A percentile compares a stretch with the other conserved stretches of the same genome.
phyloP scores from a whole-genome alignment of 192 early-diverging fungal genomes.

The Podila minutissima region DNA sequence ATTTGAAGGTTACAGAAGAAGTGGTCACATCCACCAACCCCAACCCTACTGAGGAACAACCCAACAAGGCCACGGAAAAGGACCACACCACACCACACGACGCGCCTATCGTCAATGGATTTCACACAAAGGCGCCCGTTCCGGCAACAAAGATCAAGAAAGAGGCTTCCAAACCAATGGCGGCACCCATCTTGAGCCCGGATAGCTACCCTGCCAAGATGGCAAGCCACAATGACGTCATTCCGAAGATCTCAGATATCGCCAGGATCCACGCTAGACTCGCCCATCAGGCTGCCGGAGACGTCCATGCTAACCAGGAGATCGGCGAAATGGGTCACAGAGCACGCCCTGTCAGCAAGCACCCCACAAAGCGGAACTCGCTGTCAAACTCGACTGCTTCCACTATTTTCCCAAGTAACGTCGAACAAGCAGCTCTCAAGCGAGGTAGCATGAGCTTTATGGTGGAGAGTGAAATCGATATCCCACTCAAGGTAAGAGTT shows the following conservation, averaged over 20 bases:
- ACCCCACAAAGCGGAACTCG: conserved; percentile 22
- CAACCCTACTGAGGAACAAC: neutral
- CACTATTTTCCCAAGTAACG: conserved; percentile 35
- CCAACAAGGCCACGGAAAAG: too few species aligned
- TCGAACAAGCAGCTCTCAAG: conserved; percentile 42
- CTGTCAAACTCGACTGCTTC: conserved; percentile 9
- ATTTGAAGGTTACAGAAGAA: neutral
- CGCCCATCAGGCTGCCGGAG: conserved; percentile 23
- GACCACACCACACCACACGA: too few species aligned
- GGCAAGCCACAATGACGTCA: neutral
- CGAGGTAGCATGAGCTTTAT: conserved; percentile 49
- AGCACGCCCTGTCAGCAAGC: neutral
- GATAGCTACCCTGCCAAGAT: conserved; percentile 41
- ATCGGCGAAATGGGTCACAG: neutral
- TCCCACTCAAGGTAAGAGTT: neutral
- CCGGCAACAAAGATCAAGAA: conserved; percentile 1
- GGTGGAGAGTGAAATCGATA: conserved; percentile 46
- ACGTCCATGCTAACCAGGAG: neutral
- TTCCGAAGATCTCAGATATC: conserved; percentile 25
- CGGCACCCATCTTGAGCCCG: neutral
- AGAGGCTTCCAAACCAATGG: neutral
- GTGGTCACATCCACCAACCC: neutral
- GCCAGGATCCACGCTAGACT: conserved; percentile 33
- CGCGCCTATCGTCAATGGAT: too few species aligned
- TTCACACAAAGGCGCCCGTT: too few species aligned